Base-by-base conservation (phyloP, 2,329 filamentous ascomycete genomes). In the Penicillium sp. region DNA sequence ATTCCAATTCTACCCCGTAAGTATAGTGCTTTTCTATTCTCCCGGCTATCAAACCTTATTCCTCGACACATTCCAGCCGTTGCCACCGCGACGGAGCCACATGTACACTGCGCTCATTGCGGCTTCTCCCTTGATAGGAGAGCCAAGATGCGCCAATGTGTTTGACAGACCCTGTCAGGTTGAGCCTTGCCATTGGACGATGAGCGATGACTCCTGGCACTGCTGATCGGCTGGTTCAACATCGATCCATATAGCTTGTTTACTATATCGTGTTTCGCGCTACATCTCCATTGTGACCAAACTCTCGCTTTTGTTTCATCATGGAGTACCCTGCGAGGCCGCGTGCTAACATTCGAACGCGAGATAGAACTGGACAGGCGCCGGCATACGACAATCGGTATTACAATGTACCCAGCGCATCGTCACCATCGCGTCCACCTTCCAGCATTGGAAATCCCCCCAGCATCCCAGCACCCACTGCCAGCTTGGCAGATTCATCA, bases 391-490 rank as follows among this genome's bases (percentile, higher is more conserved):
- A 67, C 17, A 47, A 37, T 20, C 47, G 70, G 63, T 56, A 76
- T 73, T 55, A 73, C 64, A 38, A 71, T 63, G 43, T 70, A 55
- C 50, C 64, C 51, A 63, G 69, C 68, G 62, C 71, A 61, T 65
- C 66, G 10, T 69, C 67, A 2, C 71, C 70, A 34, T 76, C 79
- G 4, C 75, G 77, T 54, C 76, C 78, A 2, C 63, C 76, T 4
- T 81, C 80, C 22, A 77, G 78, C 54, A 66, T 82, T 14, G 73
- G 76, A 22, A 74, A 73, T 48, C 69, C 72, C 5, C 78, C 79
- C 2, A 75, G 69, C 45, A 76, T 82, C 17, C 75, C 77, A 4
- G 75, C 76, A 15, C 76, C 77, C 5, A 66, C 74, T 14, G 71
- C 67, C 22, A 74, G 71, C 1, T 60, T 69, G 12, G 66, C 71